phyloP scores from a whole-genome alignment of 2,329 filamentous ascomycete genomes.

The Fusarium xyrophilum region DNA sequence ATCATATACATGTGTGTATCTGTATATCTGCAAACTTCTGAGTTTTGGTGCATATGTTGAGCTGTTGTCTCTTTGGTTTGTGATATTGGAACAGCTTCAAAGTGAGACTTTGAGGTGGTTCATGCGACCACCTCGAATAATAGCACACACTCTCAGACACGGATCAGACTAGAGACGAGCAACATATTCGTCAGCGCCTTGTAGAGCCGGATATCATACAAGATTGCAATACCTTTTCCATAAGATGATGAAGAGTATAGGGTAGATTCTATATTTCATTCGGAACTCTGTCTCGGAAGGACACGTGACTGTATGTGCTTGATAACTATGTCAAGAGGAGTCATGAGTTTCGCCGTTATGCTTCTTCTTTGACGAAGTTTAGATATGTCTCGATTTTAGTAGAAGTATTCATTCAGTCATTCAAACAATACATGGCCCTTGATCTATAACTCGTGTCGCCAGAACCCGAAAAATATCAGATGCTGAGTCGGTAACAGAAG shows the following conservation, averaged over 20 bases:
- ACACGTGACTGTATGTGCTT: not conserved
- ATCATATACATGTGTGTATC: not conserved
- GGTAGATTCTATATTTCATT: not conserved
- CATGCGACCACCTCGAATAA: not conserved
- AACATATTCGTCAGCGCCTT: not conserved
- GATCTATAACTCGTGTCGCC: not conserved
- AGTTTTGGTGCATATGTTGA: not conserved
- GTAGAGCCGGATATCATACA: not conserved
- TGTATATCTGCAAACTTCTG: not conserved
- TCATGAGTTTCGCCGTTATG: not conserved
- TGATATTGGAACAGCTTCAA: not conserved
- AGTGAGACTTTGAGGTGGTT: not conserved
- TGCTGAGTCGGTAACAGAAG: not conserved
- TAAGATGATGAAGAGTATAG: not conserved
- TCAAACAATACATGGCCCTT: not conserved
- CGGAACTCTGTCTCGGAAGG: not conserved
- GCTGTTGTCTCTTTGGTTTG: not conserved
- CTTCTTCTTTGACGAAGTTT: not conserved
- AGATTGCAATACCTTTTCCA: not conserved
- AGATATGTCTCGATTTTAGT: not conserved
- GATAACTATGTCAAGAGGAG: not conserved
- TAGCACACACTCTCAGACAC: not conserved
- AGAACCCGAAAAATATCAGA: not conserved
- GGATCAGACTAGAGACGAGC: not conserved
- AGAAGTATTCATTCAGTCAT: not conserved